Base-by-base conservation (phyloP, 805 yeast species). In the Candida arabinofermentans region DNA sequence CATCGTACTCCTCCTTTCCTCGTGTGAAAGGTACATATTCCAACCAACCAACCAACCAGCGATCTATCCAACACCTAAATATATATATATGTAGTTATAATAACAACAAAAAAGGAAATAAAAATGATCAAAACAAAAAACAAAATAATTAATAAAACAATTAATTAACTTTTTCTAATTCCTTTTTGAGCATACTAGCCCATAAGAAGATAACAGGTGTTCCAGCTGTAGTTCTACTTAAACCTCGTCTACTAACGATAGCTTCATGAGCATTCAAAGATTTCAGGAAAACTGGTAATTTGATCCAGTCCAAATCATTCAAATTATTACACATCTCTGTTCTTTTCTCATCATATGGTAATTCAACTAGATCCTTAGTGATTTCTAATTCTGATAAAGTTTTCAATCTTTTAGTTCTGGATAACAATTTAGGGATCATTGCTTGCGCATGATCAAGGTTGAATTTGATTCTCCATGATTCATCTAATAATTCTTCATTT, bases 261-360 rank as follows among this genome's bases (percentile, higher is more conserved):
- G 85, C 86, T 44, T 85, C 96, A 57, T 90, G 98, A 0, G 97
- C 81, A 59, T 89, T 88, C 55, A 83, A 68, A 14, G 83, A 73
- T 47, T 79, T 81, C 36, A 90, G 70, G 50, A 77, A 79, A 2
- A 83, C 81, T 0, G 93, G 85, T 33, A 86, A 73, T 57, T 90
- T 87, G 37, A 77, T 67, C 96, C 96, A 90, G 3, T 73, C 70
- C 19, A 91, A 58, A 17, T 61, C 52, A 59, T 86, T 85, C 56
- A 90, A 66, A 47, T 76, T 74, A 2, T 69, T 57, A 26, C 77
- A 58, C 29, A 83, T 81, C 13, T 51, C 50, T 10, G 37, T 32
- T 30, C 60, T 44, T 9, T 31, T 24, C 1, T 44, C 43, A 40
- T 53, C 56, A 33, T 59, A 58, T 9, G 62, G 61, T 29, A 60